phyloP scores from a whole-genome alignment of 371 early-diverging fungal species.

The Mucor circinelloides region DNA sequence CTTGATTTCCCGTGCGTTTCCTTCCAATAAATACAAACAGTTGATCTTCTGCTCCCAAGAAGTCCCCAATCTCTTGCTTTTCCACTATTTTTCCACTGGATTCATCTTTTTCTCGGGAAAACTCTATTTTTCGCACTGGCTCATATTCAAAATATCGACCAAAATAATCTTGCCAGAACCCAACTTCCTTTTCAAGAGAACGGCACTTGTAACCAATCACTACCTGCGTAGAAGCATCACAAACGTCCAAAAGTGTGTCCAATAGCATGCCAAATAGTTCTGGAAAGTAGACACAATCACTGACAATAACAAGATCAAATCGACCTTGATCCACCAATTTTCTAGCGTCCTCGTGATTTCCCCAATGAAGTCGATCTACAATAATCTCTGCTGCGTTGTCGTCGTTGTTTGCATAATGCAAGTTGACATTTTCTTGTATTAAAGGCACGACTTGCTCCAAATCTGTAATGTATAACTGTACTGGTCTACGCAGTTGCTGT shows the following conservation, averaged over 20 bases:
- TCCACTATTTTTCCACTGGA: neutral
- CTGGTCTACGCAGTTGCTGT: constrained; percentile 32
- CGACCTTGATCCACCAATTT: constrained; percentile 29
- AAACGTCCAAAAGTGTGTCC: constrained; percentile 48
- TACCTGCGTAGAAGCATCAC: constrained; percentile 40
- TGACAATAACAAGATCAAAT: constrained; percentile 55
- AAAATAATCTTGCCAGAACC: constrained; percentile 66
- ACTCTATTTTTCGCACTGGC: constrained; percentile 43
- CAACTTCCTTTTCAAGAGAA: constrained; percentile 57
- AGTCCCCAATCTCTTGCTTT: constrained; percentile 19
- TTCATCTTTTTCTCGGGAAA: constrained; percentile 7
- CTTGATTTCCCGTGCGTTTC: constrained; percentile 38
- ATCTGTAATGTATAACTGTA: constrained; percentile 56
- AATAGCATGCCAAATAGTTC: constrained; percentile 55
- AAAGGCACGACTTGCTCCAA: constrained; percentile 58
- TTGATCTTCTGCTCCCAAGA: constrained; percentile 55
- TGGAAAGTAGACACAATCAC: constrained; percentile 64
- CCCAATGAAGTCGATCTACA: constrained; percentile 59
- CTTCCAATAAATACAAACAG: constrained; percentile 49
- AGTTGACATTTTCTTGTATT: constrained; percentile 49
- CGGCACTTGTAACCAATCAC: constrained; percentile 66
- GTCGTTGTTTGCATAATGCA: constrained; percentile 7
- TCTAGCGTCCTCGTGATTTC: constrained; percentile 41
- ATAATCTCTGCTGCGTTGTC: constrained; percentile 23
- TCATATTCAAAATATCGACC: constrained; percentile 61